Base-by-base conservation (phyloP, 495 filamentous ascomycete species). In the Penicillium canariense region DNA sequence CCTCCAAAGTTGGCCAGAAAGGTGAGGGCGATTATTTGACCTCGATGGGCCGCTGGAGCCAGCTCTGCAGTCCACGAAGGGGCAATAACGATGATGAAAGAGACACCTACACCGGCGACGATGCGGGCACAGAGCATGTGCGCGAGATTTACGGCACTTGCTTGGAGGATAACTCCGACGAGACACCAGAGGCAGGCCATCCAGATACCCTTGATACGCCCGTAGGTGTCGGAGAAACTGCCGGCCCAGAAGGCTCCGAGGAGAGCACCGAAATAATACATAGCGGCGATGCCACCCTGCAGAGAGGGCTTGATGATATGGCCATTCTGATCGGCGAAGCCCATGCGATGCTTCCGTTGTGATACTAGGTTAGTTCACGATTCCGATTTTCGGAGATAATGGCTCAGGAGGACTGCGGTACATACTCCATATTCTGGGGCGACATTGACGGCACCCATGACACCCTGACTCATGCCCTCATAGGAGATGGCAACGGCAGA, bases 391-490 rank as follows among this genome's bases (percentile, higher is more conserved):
- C 18, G 35, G 25, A 39, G 26, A 32, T 42, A 20, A 43, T 42
- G 48, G 26, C 17, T 50, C 48, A 39, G 32, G 30, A 46, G 47
- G 47, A 49, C 32, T 49, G 47, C 18, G 12, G 25, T 42, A 50
- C 48, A 51, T n/a, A 69, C 59, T 45, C 75, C 70, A 58, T 82
- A 83, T 48, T 80, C 55, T 46, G 71, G 69, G 23, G 76, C 65
- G 50, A 70, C 76, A 58, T 83, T 84, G 12, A 85, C 82, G 40
- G 81, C 79, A 9, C 77, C 81, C 78, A 84, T 84, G 66, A 84
- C 74, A 54, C 82, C 80, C 64, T 80, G 77, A 54, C 77, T 77
- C 55, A 79, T 79, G 23, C 70, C 71, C 23, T 72, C 68, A 61
- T 71, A 76, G 59, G 68, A 66, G 48, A 74, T 74, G 31, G 66